These are phyloP conservation scores for Castanea mollissima DNA, from an alignment of 306 rosid genomes.

Conservation along the genomic window DNA sequence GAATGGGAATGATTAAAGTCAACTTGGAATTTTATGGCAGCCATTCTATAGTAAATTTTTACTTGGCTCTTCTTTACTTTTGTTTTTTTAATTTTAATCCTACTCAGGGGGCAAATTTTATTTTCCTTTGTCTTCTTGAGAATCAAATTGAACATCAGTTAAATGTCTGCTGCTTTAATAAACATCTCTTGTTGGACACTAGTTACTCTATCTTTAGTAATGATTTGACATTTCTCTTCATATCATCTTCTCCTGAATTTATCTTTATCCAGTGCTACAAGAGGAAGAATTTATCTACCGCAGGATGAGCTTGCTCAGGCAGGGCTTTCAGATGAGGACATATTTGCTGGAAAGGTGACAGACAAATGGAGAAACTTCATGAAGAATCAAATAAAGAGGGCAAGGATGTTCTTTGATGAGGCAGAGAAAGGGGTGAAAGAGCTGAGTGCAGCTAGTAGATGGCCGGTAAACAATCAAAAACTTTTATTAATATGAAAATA, in stretches of 20 bases:
- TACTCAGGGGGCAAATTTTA: too few species aligned
- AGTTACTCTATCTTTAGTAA: neutral
- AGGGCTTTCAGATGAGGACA: conserved; percentile 57
- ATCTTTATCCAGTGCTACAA: conserved; percentile 39
- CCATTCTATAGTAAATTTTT: neutral
- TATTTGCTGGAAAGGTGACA: conserved; percentile 55
- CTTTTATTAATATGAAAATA: neutral
- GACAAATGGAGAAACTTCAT: conserved; percentile 65
- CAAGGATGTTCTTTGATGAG: conserved; percentile 56
- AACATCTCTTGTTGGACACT: neutral
- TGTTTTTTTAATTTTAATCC: neutral
- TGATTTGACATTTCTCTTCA: neutral
- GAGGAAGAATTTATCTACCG: conserved; percentile 65
- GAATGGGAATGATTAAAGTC: neutral
- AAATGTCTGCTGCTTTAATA: neutral
- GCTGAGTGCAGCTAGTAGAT: conserved; percentile 55
- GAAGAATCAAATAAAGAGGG: conserved; percentile 59
- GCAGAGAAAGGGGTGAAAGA: conserved; percentile 57
- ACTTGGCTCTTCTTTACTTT: neutral
- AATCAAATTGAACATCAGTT: conserved; percentile 7
- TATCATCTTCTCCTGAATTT: conserved; percentile 4
- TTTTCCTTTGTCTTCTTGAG: neutral
- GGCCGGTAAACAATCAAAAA: conserved; percentile 51
- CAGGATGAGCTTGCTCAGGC: conserved; percentile 62
- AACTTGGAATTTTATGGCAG: neutral